Evolutionary conservation across 208 protist genomes (phyloP).

Genomic region (Blastocrithidia nonstop): DNA sequence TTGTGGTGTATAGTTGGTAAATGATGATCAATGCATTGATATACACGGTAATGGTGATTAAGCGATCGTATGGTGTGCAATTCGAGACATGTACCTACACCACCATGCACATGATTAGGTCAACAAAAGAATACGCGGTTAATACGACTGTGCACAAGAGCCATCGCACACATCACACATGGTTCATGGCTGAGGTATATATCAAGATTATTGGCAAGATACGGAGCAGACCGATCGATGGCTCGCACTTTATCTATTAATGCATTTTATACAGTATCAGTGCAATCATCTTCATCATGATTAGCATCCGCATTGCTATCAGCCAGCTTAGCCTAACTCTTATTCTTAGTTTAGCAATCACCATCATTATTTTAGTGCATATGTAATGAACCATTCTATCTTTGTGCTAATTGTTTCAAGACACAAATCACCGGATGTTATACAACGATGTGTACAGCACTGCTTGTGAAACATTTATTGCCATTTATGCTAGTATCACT

Average conservation of each 20-base stretch:
- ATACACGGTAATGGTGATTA: conserved; percentile 77
- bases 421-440: conserved; percentile 67
- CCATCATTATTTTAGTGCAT: neutral
- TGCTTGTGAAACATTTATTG: too few relatives aligned
- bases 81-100: conserved; percentile 36
- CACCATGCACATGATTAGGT: conserved; percentile 46
- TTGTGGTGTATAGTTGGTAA: too few relatives aligned
- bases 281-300: neutral
- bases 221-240: conserved; percentile 14
- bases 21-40: conserved; percentile 26
- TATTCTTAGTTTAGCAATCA: too few relatives aligned
- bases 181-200: conserved; percentile 84
- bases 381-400: neutral
- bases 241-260: neutral
- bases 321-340: too few relatives aligned
- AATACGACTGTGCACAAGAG: conserved; percentile 84
- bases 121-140: conserved; percentile 70
- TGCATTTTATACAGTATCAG: neutral
- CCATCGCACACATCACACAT: conserved; percentile 91
- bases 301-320: neutral
- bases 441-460: too few relatives aligned
- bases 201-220: conserved; percentile 80
- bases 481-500: too few relatives aligned
- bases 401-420: conserved; percentile 24
- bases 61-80: conserved; percentile 65